phyloP scores from a whole-genome alignment of 257 asterid genomes.

The Anisodus tanguticus region DNA sequence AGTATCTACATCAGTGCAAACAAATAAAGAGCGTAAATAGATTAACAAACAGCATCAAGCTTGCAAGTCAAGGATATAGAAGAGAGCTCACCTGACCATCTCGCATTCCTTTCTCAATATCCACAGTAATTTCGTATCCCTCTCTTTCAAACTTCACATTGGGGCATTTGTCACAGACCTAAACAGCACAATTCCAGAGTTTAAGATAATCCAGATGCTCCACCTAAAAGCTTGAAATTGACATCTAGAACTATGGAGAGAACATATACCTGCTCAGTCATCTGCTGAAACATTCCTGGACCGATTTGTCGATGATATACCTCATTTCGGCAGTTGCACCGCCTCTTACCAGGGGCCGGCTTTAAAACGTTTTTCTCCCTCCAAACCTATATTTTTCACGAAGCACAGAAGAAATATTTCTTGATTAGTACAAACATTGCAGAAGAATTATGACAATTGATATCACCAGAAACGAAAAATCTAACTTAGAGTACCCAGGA shows the following conservation, averaged over 20 bases:
- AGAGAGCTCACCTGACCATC: constrained; percentile 79
- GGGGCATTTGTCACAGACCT: constrained; percentile 97
- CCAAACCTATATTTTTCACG: constrained; percentile 71
- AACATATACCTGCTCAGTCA: constrained; percentile 89
- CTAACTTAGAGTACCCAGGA: neutral
- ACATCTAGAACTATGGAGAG: constrained; percentile 14
- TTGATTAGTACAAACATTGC: neutral
- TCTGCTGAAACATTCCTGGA: constrained; percentile 99
- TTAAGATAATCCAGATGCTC: neutral
- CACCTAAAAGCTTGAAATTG: neutral
- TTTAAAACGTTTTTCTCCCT: constrained; percentile 87
- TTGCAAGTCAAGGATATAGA: neutral
- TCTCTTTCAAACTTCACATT: constrained; percentile 94
- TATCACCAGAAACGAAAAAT: neutral
- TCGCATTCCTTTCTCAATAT: constrained; percentile 98
- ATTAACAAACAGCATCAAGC: neutral
- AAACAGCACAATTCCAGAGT: constrained; percentile 18
- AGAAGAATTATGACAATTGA: neutral
- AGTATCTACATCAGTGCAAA: neutral
- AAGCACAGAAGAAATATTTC: neutral
- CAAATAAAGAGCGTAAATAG: constrained; percentile 8
- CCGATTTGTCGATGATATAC: constrained; percentile 99
- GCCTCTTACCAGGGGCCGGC: constrained; percentile 97
- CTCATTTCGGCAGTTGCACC: constrained; percentile 96
- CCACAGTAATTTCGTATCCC: constrained; percentile 90